These are phyloP conservation scores for Eucalyptus sp. DNA, from an alignment of 345 rosid species.

Conservation along the genomic window DNA sequence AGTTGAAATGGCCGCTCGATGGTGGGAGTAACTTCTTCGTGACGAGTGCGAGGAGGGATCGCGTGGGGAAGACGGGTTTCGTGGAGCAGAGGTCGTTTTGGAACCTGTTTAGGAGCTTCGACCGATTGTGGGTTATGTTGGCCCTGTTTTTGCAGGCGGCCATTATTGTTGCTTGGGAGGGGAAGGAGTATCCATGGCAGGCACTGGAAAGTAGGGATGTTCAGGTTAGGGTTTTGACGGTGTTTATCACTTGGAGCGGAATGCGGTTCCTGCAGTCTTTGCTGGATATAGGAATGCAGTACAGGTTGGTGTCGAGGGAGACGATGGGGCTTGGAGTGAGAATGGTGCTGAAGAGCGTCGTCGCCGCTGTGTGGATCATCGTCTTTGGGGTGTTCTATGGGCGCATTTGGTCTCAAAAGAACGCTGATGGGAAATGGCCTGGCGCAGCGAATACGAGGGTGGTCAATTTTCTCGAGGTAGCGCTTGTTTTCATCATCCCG, in stretches of 20 bases:
- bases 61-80: constrained; percentile 92
- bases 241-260: constrained; percentile 82
- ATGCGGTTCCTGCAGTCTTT: constrained; percentile 77
- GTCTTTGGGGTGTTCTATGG: constrained; percentile 49
- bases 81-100: constrained; percentile 93
- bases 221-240: constrained; percentile 57
- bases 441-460: constrained; percentile 25
- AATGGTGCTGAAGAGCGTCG: constrained; percentile 61
- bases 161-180: constrained; percentile 66
- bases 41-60: constrained; percentile 29
- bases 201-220: constrained; percentile 33
- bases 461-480: constrained; percentile 50
- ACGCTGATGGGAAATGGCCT: constrained; percentile 39
- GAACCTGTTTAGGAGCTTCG: constrained; percentile 81
- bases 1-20: constrained; percentile 85
- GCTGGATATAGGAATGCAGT: constrained; percentile 61
- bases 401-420: constrained; percentile 67
- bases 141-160: constrained; percentile 71
- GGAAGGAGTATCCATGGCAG: constrained; percentile 47
- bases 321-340: constrained; percentile 59
- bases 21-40: constrained; percentile 63
- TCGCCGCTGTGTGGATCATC: constrained; percentile 57
- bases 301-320: constrained; percentile 61
- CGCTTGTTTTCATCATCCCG: constrained; percentile 48
- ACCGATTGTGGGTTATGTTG: constrained; percentile 79